Percentiles rank a stretch among this genome's conserved stretches.
Conservation (phyloP, 208 protist genomes). For the Angomonas deanei region DNA sequence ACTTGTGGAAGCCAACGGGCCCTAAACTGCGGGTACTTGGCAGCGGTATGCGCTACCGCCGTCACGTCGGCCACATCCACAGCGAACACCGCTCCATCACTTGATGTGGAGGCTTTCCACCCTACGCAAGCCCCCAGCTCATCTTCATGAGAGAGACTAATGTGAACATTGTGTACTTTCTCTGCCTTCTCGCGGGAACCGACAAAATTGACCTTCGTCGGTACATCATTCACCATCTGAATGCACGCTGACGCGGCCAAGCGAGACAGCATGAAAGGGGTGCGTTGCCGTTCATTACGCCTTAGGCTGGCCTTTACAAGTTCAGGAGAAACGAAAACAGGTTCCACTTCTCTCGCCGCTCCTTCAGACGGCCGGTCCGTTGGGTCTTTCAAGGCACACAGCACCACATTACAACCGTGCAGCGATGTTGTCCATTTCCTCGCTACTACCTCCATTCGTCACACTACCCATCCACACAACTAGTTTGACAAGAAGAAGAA, state of each 20-base stretch:
- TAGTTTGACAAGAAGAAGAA: too few species aligned
- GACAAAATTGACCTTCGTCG: constrained; percentile 16
- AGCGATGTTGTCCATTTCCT: too few species aligned
- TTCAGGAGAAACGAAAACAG: too few species aligned
- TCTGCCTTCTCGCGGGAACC: constrained; percentile 20
- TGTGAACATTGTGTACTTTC: constrained; percentile 14
- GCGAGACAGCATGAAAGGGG: constrained; percentile 54
- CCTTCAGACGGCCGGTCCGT: too few species aligned
- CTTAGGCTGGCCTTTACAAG: too few species aligned
- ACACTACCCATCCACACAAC: too few species aligned
- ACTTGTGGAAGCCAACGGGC: not conserved
- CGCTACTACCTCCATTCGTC: too few species aligned
- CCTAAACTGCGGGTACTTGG: constrained; percentile 9
- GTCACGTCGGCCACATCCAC: constrained; percentile 43
- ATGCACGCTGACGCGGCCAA: constrained; percentile 47
- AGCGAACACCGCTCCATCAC: constrained; percentile 8
- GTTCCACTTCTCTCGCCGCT: too few species aligned
- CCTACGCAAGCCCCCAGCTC: constrained; percentile 30
- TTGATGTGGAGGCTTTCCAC: constrained; percentile 10
- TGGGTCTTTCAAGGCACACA: too few species aligned
- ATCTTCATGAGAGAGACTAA: constrained; percentile 58
- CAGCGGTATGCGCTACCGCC: constrained; percentile 15
- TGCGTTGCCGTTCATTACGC: too few species aligned
- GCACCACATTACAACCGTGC: too few species aligned
- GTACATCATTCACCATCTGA: not conserved